Evolutionary conservation across 768 basidiomycete species (phyloP).

Genomic region (Gautieria morchelliformis): DNA sequence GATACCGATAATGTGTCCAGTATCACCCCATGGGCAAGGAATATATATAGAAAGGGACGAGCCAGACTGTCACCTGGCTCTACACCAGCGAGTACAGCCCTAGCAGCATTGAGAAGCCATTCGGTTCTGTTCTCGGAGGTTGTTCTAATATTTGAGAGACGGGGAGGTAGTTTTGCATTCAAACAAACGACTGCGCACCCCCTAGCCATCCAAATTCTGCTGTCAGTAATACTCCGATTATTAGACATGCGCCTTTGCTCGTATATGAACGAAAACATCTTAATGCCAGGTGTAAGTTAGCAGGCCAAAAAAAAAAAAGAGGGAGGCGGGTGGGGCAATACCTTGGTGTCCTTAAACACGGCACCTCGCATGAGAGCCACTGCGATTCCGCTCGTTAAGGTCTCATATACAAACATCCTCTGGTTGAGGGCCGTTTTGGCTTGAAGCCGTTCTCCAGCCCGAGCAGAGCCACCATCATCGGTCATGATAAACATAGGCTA

Average conservation of each 20-base stretch:
- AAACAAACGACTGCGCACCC: conserved; percentile 10
- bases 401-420: conserved; percentile 37
- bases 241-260: conserved; percentile 23
- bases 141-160: neutral
- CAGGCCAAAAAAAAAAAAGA: neutral
- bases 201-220: conserved; percentile 13
- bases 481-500: conserved; percentile 63
- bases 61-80: neutral
- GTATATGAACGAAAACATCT: conserved; percentile 56
- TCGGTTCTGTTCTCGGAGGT: neutral
- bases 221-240: conserved; percentile 9
- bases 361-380: conserved; percentile 43
- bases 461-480: conserved; percentile 38
- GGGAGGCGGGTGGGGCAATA: too few relatives aligned
- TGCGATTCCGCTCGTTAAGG: conserved; percentile 40
- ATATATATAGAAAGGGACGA: conserved; percentile 24
- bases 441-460: conserved; percentile 10
- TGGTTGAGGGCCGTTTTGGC: conserved; percentile 33
- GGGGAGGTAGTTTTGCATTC: neutral
- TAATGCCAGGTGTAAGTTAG: neutral
- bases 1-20: conserved; percentile 28
- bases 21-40: conserved; percentile 30
- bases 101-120: conserved; percentile 2
- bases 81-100: neutral
- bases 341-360: conserved; percentile 58